Conservation (phyloP, 371 early-diverging fungal genomes). For the Lichtheimia hyalospora region DNA sequence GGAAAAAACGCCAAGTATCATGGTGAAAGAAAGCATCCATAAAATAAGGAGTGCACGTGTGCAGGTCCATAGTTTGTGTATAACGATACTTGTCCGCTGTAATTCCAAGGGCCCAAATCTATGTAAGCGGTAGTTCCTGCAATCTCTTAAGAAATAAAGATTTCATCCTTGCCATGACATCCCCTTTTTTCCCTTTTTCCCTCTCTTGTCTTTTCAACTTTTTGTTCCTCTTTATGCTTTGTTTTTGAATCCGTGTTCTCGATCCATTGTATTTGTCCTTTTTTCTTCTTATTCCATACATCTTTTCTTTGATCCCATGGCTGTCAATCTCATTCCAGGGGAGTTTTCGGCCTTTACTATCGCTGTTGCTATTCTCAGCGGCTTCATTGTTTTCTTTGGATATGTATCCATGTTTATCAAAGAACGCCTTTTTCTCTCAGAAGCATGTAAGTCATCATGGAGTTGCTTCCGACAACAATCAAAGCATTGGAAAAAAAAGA, state of each 20-base stretch:
- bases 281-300: conserved; percentile 5
- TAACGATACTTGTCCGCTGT: neutral
- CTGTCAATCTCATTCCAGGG: conserved; percentile 45
- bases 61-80: neutral
- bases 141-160: too few species aligned
- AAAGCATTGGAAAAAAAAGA: neutral
- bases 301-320: conserved; percentile 17
- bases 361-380: conserved; percentile 65
- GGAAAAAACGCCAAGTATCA: conserved; percentile 2
- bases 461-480: neutral
- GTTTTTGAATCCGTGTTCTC: neutral
- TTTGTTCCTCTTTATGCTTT: neutral
- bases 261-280: conserved; percentile 4
- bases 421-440: conserved; percentile 88
- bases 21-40: neutral
- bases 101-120: conserved; percentile 2
- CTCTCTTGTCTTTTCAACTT: conserved; percentile 3
- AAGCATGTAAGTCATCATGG: conserved; percentile 66
- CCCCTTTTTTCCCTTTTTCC: neutral
- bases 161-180: neutral
- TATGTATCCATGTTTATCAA: conserved; percentile 90
- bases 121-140: too few species aligned
- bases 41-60: conserved; percentile 10
- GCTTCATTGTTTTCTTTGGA: conserved; percentile 87
- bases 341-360: conserved; percentile 49